Base-by-base conservation (phyloP, 345 rosid genomes). In the Camelina neglecta region DNA sequence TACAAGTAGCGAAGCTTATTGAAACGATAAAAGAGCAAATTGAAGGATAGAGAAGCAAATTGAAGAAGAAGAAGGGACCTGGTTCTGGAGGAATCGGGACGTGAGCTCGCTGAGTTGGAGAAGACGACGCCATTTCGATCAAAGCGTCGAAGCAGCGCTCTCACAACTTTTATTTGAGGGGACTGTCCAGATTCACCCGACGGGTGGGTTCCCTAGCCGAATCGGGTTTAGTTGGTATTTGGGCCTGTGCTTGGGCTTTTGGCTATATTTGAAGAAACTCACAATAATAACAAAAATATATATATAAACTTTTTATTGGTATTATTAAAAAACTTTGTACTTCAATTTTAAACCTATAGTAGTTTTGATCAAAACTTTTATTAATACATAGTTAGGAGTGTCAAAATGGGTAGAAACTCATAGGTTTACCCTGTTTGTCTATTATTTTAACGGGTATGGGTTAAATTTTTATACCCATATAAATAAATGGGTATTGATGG, bases 61-160 rank as follows among this genome's bases (percentile, higher is more conserved):
- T 8, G 56, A 47, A 67, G 72, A 26, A 26, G 45, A 53, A 67
- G 5, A 8, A 36, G 31, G 61, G 38, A 84, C 88, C 88, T 21
- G 84, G 75, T 50, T 78, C 81, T 2, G 85, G 81, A 65, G 86
- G 79, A 65, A 84, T 80, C 79, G 89, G 90, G 71, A 84, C 83
- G 77, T 75, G 83, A 44, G 86, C 69, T 57, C 72, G 84, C 80
- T 77, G 85, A 66, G 88, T 65, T 78, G 88, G 79, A 74, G 89
- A 79, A 76, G 86, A 81, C 67, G 91, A 84, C 41, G 86, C 91
- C 96, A 88, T 88, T 75, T 65, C 71, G 77, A 73, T 73, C 77
- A 73, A 23, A 21, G 38, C 49, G 47, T 65, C 48, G 77, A 55
- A 73, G 65, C 56, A 41, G 44, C 26, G 53, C 71, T 73, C 71